Percentiles rank a stretch among this genome's conserved stretches.
These are phyloP conservation scores for Trametes versicolor DNA, from an alignment of 1,284 basidiomycete species.

Conservation along the genomic window DNA sequence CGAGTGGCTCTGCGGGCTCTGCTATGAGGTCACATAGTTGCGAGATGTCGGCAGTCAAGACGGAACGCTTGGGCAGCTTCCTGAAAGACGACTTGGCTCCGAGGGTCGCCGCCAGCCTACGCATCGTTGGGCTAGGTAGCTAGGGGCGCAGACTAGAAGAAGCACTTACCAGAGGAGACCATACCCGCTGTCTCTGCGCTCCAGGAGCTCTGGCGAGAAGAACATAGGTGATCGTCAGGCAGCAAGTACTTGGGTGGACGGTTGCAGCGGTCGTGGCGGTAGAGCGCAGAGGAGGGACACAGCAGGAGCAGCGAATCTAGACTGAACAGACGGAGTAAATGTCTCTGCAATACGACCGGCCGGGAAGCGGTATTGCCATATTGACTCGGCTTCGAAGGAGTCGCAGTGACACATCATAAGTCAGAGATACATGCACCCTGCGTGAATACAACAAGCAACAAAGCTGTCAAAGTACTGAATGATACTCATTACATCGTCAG, in stretches of 20 bases:
- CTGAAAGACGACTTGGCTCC: conserved; percentile 87
- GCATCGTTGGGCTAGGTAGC: background rate
- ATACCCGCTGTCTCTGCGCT: conserved; percentile 81
- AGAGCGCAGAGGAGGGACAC: background rate
- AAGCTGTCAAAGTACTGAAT: conserved; percentile 12
- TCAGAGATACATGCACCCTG: conserved; percentile 4
- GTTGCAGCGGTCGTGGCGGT: background rate
- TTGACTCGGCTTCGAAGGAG: conserved; percentile 11
- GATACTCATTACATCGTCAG: background rate
- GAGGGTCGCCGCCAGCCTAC: conserved; percentile 88
- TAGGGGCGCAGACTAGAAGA: background rate
- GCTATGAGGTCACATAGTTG: conserved; percentile 83
- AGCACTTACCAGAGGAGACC: conserved; percentile 75
- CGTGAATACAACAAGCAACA: conserved; percentile 5
- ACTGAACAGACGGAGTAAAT: background rate
- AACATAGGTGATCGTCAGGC: conserved; percentile 60
- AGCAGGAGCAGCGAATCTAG: background rate
- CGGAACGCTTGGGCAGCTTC: conserved; percentile 82
- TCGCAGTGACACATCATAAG: conserved; percentile 5
- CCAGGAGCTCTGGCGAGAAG: conserved; percentile 77
- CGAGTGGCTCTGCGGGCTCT: conserved; percentile 85
- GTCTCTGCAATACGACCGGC: background rate
- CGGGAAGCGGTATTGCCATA: conserved; percentile 10
- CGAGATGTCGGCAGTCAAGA: conserved; percentile 82
- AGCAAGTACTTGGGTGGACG: background rate